Percentiles rank a stretch among this genome's conserved stretches.
Evolutionary conservation across 768 basidiomycete species (phyloP).

Genomic region (Trichaptum fuscoviolaceum): DNA sequence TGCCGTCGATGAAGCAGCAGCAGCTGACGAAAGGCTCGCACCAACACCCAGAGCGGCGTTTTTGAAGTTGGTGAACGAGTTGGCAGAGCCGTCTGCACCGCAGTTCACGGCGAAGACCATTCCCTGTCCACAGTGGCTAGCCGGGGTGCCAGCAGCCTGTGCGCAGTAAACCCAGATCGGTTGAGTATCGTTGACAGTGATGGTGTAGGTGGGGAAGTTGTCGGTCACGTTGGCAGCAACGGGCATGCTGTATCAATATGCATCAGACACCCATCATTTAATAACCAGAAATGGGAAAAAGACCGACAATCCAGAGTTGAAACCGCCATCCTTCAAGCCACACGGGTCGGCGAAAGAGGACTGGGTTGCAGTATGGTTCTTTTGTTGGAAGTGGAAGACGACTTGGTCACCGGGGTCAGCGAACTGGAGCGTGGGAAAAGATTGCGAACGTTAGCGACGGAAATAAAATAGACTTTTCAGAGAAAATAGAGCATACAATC

Average conservation of each 20-base stretch:
- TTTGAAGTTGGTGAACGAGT: constrained; percentile 61
- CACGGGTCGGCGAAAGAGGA: constrained; percentile 42
- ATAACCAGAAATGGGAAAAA: constrained; percentile 1
- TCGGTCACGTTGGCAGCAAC: constrained; percentile 48
- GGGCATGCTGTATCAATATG: constrained; percentile 33
- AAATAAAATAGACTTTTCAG: constrained; percentile 3
- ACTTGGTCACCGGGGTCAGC: constrained; percentile 54
- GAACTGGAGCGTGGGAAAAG: constrained; percentile 23
- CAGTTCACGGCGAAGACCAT: constrained; percentile 70
- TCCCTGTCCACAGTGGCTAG: constrained; percentile 54
- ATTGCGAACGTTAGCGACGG: background rate
- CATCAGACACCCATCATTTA: constrained; percentile 9
- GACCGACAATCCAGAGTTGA: constrained; percentile 55
- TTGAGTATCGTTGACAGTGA: constrained; percentile 38
- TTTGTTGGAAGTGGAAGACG: constrained; percentile 54
- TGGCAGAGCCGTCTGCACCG: constrained; percentile 44
- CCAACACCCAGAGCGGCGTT: constrained; percentile 50
- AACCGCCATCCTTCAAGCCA: constrained; percentile 43
- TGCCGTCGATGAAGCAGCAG: constrained; percentile 29
- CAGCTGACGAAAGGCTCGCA: constrained; percentile 40
- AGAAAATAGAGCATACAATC: constrained; percentile 35
- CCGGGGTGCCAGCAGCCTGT: constrained; percentile 45
- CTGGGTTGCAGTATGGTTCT: constrained; percentile 51
- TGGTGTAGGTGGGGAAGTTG: constrained; percentile 43
- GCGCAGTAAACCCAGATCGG: constrained; percentile 59